phyloP scores from a whole-genome alignment of 176 grass and related monocot species.

The Lolium multiflorum region DNA sequence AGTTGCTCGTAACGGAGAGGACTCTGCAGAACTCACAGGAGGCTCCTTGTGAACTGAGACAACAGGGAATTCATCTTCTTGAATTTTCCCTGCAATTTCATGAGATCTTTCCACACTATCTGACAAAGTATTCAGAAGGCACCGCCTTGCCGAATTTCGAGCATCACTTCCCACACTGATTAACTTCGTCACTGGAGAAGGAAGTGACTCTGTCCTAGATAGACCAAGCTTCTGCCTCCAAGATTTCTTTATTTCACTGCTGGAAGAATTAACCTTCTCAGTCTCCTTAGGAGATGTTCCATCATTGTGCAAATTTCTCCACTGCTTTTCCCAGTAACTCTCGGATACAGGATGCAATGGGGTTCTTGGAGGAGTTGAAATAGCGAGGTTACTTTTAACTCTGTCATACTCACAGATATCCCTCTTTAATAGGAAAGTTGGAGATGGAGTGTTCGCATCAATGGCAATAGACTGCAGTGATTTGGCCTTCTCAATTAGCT shows the following conservation, averaged over 20 bases:
- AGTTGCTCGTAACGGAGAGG: constrained; percentile 27
- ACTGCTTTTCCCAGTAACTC: constrained; percentile 98
- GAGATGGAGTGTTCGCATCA: constrained; percentile 60
- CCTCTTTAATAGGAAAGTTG: constrained; percentile 51
- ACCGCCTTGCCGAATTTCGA: constrained; percentile 53
- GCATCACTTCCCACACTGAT: constrained; percentile 24
- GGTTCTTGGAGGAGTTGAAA: constrained; percentile 64
- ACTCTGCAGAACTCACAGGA: neutral
- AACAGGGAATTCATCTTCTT: constrained; percentile 48
- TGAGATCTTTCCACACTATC: constrained; percentile 30
- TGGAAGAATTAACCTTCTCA: constrained; percentile 48
- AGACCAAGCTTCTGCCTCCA: constrained; percentile 61
- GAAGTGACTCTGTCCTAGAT: constrained; percentile 71
- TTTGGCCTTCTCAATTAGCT: constrained; percentile 80
- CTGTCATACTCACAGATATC: constrained; percentile 48
- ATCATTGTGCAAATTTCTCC: constrained; percentile 77
- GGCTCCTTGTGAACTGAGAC: constrained; percentile 40
- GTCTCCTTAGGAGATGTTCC: constrained; percentile 51
- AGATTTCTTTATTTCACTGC: constrained; percentile 59
- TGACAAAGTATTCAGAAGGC: constrained; percentile 63
- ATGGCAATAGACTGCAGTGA: constrained; percentile 71
- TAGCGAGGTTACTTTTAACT: constrained; percentile 47
- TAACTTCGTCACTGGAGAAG: constrained; percentile 58
- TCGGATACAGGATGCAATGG: constrained; percentile 60
- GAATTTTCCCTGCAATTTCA: constrained; percentile 47